Evolutionary conservation across 495 filamentous ascomycete genomes (phyloP), one percentile per base, ranked within the genome.

Genomic region (Tuber microsphaerosporum): DNA sequence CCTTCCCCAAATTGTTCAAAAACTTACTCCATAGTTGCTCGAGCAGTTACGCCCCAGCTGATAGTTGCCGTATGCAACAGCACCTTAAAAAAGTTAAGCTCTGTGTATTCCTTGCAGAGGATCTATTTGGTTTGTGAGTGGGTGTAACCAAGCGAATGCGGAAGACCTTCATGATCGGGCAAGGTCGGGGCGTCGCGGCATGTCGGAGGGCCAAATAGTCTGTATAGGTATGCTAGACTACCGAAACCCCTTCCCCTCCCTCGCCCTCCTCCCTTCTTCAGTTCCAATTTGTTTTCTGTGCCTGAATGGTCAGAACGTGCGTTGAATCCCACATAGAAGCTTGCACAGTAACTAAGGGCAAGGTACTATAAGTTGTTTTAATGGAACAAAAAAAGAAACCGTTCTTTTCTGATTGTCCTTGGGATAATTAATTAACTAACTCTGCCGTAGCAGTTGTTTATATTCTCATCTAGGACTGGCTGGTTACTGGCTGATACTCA

Each of bases 71-170:
- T 65, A 65, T 65, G 56, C 26, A 65, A 8, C 26, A 34, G 56
- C 56, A 65, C 56, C 56, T 65, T 65, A 65, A 65, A 65, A 65
- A 65, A 65, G 56, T 65, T 65, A 65, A 65, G 56, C 56, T 65
- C 56, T 65, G 5, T 65, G 56, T 65, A 65, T 65, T 65, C 56
- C 56, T 65, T 65, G 56, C 26, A 65, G 56, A 65, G 14, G 56
- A 65, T 65, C 56, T 34, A 10, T 65, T 65, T 65, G 56, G 56
- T 34, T 34, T 19, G 14, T 16, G 31, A 26, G 34, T 17, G 56
- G 26, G 56, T 65, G 56, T 65, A 65, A 65, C 56, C 26, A 17
- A 34, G 56, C 22, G 48, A 56, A 31, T 34, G 14, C 26, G 4
- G 56, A 34, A 65, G 34, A 65, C 56, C 56, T 34, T 19, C 26